Base-by-base conservation (phyloP, 805 yeast species). In the Spathaspora sp. region DNA sequence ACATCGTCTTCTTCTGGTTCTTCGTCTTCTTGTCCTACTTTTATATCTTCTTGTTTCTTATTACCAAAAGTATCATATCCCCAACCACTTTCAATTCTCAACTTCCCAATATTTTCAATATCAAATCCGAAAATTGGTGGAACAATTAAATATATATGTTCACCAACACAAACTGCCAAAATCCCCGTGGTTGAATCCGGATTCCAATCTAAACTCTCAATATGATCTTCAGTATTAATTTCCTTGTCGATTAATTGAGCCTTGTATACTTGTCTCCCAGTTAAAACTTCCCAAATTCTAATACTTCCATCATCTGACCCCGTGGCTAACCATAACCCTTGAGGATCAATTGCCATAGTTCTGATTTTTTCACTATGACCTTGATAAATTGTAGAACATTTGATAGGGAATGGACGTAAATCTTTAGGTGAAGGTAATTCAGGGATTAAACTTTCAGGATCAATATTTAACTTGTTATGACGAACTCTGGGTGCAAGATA, bases 231-330 rank as follows among this genome's bases (percentile, higher is more conserved):
- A 14, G 72, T 64, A 52, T 76, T 73, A 50, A 82, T 83, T 45
- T 78, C 79, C 32, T 75, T 74, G 49, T 80, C 81, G 18, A 80
- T 64, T 18, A 83, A 61, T 51, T 72, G 70, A n/a, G 80, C 74
- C 54, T 82, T 81, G 78, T 82, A 89, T 48, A 93, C 89, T 75
- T 93, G 96, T 70, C 99, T 85, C 46, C 99, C 99, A 5, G 97
- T 89, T 53, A 91, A 73, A 17, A 91, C 85, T 73, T 94, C 99
- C 98, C 99, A 94, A n/a, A 94, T 79, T 60, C 97, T 81, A 6
- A 94, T 92, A 16, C 92, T 81, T 50, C 98, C 98, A 66, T 94
- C 99, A 66, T 94, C 98, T 16, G 96, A 88, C 52, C 97, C 99
- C 3, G 99, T 94, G 18, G 99, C 99, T 51, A 94, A 75, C 94